A percentile compares a stretch with the other conserved stretches of the same genome.
These are phyloP conservation scores for Hydnum rufescens DNA, from an alignment of 768 basidiomycete species.

Conservation along the genomic window DNA sequence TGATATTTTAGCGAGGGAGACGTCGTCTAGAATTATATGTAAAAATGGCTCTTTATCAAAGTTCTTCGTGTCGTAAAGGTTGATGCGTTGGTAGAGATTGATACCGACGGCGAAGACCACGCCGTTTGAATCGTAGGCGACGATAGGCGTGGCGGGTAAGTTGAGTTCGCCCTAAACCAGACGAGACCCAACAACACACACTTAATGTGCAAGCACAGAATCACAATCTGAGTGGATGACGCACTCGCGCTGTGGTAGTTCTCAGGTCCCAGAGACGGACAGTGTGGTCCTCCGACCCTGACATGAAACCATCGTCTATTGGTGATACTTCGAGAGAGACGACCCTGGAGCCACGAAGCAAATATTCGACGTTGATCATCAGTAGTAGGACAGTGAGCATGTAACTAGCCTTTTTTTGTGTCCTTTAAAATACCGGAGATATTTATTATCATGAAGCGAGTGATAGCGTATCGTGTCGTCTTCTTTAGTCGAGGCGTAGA, in stretches of 20 bases:
- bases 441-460: slow-evolving; percentile 90
- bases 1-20: slow-evolving; percentile 47
- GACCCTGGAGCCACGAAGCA: slow-evolving; percentile 27
- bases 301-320: slow-evolving; percentile 88
- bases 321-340: slow-evolving; percentile 84
- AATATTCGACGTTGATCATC: not conserved
- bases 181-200: too few species aligned
- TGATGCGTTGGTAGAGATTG: slow-evolving; percentile 61
- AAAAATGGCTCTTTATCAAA: slow-evolving; percentile 88
- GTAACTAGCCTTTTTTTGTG: slow-evolving; percentile 48
- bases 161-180: slow-evolving; percentile 40
- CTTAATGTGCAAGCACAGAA: not conserved
- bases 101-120: slow-evolving; percentile 74
- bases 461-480: slow-evolving; percentile 92
- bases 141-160: slow-evolving; percentile 44
- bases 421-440: slow-evolving; percentile 86
- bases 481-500: slow-evolving; percentile 87
- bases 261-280: slow-evolving; percentile 94
- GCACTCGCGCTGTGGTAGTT: slow-evolving; percentile 41
- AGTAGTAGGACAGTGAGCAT: not conserved
- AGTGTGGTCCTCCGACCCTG: slow-evolving; percentile 81
- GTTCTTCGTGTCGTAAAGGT: slow-evolving; percentile 69
- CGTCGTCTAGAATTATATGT: slow-evolving; percentile 64
- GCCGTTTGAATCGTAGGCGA: slow-evolving; percentile 70
- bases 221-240: slow-evolving; percentile 6